A percentile compares a stretch with the other conserved stretches of the same genome.
phyloP scores from a whole-genome alignment of 1,139 yeast species.

The Pichiaceae sp. region DNA sequence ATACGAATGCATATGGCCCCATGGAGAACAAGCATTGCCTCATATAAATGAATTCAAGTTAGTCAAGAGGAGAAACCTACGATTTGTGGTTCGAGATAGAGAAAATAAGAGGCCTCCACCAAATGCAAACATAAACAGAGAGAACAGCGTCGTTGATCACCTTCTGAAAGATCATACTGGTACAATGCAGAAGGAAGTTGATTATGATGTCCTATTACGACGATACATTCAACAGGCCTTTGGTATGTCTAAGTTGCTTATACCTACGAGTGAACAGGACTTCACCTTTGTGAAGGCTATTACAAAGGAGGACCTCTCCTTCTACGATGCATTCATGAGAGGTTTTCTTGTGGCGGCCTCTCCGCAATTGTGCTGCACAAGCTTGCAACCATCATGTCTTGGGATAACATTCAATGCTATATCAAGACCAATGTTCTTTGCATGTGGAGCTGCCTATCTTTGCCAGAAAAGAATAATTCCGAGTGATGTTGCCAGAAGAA shows the following conservation, averaged over 20 bases:
- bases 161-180: no score
- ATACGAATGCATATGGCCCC: slow-evolving; percentile 8
- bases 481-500: slow-evolving; percentile 8
- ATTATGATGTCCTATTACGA: slow-evolving; percentile 17
- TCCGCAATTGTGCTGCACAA: slow-evolving; percentile 33
- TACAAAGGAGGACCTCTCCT: slow-evolving; percentile 18
- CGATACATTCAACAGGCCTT: no score
- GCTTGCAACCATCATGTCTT: slow-evolving; percentile 31
- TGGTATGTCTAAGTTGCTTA: slow-evolving; percentile 5
- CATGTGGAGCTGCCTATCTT: slow-evolving; percentile 29
- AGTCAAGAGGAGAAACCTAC: slow-evolving; percentile 5
- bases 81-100: background rate
- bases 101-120: background rate
- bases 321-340: slow-evolving; percentile 28
- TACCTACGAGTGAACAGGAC: slow-evolving; percentile 4
- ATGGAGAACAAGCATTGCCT: slow-evolving; percentile 5
- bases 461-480: slow-evolving; percentile 10
- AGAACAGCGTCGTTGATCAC: background rate
- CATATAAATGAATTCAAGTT: slow-evolving; percentile 6
- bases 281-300: slow-evolving; percentile 1
- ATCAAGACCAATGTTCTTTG: slow-evolving; percentile 25
- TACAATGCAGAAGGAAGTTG: slow-evolving; percentile 3
- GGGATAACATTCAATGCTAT: slow-evolving; percentile 26
- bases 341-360: slow-evolving; percentile 32
- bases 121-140: background rate